phyloP scores from a whole-genome alignment of 2,329 filamentous ascomycete genomes.

The Lachnellula hyalina region DNA sequence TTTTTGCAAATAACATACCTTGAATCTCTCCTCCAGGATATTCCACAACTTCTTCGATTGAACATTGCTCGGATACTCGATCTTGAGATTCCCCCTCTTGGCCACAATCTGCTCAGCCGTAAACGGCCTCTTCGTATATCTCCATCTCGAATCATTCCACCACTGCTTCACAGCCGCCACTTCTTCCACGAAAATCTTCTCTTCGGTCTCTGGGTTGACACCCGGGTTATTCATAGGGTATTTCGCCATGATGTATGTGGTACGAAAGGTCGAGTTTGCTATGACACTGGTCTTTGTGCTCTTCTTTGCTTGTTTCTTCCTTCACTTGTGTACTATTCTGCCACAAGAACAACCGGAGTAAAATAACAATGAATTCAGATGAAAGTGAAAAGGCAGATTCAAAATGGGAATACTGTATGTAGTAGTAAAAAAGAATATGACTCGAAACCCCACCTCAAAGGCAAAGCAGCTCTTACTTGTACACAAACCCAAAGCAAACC shows the following conservation, averaged over 20 bases:
- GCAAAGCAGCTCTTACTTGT: neutral
- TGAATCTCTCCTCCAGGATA: constrained; percentile 80
- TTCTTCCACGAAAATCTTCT: constrained; percentile 59
- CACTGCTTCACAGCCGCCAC: constrained; percentile 86
- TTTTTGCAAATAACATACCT: constrained; percentile 45
- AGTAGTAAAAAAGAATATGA: neutral
- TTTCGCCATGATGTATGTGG: constrained; percentile 23
- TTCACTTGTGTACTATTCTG: too few species aligned
- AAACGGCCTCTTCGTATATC: constrained; percentile 85
- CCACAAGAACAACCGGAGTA: too few species aligned
- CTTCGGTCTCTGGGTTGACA: constrained; percentile 52
- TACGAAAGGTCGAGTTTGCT: constrained; percentile 6
- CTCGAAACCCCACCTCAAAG: neutral
- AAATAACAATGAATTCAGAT: too few species aligned
- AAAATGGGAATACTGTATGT: too few species aligned
- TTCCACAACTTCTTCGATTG: constrained; percentile 94
- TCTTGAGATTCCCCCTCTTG: constrained; percentile 86
- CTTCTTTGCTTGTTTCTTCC: neutral
- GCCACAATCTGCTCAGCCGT: constrained; percentile 95
- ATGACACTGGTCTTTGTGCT: neutral
- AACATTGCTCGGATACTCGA: constrained; percentile 84
- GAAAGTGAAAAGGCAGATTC: neutral
- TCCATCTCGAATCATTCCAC: constrained; percentile 92
- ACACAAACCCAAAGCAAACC: neutral
- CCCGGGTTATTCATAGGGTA: constrained; percentile 54